Percentiles rank a stretch among this genome's conserved stretches.
These are phyloP conservation scores for Jaltomata sinuosa DNA, from an alignment of 257 asterid species.

Conservation along the genomic window DNA sequence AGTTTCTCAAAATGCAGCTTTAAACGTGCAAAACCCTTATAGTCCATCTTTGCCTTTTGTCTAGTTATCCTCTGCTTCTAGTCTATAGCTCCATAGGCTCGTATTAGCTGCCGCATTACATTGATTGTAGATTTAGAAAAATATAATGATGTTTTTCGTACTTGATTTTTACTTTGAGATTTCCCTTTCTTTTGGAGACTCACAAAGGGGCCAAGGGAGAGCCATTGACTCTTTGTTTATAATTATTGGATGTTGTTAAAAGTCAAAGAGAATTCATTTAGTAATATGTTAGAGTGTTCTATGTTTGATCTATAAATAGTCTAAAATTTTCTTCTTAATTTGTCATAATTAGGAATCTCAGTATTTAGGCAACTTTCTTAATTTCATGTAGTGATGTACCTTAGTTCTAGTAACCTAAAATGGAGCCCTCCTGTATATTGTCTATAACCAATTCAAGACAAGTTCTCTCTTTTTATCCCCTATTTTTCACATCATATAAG, in stretches of 20 bases:
- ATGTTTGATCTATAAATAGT: not conserved
- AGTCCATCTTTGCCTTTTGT: not conserved
- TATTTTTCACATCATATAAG: not conserved
- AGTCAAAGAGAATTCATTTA: not conserved
- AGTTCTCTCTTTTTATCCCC: not conserved
- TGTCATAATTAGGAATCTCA: not conserved
- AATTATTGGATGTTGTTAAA: not conserved
- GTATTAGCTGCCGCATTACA: not conserved
- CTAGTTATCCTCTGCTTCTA: not conserved
- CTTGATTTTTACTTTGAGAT: not conserved
- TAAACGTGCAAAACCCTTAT: not conserved
- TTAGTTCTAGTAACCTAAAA: not conserved
- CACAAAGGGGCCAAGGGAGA: not conserved
- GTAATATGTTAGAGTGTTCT: not conserved
- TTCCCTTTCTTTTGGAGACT: not conserved
- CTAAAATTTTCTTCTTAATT: not conserved
- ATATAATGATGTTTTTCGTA: not conserved
- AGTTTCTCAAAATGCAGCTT: not conserved
- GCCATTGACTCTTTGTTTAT: not conserved
- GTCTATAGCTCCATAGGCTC: not conserved
- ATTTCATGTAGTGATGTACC: not conserved
- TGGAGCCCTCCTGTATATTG: not conserved
- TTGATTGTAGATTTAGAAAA: not conserved
- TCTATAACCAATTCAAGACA: not conserved
- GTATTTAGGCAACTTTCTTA: not conserved